Conservation (phyloP, 352 stramenopile species). For the Globisporangium spinosum region DNA sequence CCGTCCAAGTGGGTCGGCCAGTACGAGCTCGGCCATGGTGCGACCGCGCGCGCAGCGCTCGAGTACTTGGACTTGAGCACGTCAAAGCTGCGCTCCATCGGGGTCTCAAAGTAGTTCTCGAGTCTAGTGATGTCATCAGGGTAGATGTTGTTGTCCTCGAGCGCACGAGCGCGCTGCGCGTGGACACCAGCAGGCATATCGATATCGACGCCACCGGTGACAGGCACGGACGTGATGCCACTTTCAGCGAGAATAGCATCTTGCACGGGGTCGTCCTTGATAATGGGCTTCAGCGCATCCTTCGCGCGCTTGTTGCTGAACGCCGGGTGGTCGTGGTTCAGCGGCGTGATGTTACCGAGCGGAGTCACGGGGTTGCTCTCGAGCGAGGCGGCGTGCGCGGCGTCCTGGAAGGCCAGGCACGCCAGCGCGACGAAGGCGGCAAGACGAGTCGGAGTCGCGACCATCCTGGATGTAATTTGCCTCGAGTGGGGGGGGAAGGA, state of each 20-base stretch:
- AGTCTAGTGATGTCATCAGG: slow-evolving; percentile 20
- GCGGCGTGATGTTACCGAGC: slow-evolving; percentile 20
- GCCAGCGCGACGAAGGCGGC: slow-evolving; percentile 7
- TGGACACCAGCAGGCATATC: slow-evolving; percentile 1
- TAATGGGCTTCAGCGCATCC: slow-evolving; percentile 19
- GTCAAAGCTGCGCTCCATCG: slow-evolving; percentile 26
- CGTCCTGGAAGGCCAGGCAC: slow-evolving; percentile 7
- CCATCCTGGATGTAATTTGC: slow-evolving; percentile 12
- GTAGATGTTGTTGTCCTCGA: neutral
- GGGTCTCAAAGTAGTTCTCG: slow-evolving; percentile 24
- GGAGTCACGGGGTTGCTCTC: slow-evolving; percentile 29
- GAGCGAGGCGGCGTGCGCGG: slow-evolving; percentile 11
- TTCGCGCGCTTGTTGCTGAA: slow-evolving; percentile 23
- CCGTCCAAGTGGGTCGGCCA: slow-evolving; percentile 55
- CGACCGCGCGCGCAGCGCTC: slow-evolving; percentile 11
- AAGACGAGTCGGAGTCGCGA: slow-evolving; percentile 5
- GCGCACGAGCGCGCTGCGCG: neutral
- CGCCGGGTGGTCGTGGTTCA: slow-evolving; percentile 29
- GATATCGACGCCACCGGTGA: neutral
- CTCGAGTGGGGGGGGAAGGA: neutral
- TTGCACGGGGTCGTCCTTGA: slow-evolving; percentile 18
- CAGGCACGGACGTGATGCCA: neutral
- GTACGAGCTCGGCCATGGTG: slow-evolving; percentile 48
- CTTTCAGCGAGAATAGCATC: slow-evolving; percentile 10
- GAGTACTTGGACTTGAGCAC: slow-evolving; percentile 30